Evolutionary conservation across 148 eudicot species (phyloP).

Genomic region (Heliamphora exappendiculata): DNA sequence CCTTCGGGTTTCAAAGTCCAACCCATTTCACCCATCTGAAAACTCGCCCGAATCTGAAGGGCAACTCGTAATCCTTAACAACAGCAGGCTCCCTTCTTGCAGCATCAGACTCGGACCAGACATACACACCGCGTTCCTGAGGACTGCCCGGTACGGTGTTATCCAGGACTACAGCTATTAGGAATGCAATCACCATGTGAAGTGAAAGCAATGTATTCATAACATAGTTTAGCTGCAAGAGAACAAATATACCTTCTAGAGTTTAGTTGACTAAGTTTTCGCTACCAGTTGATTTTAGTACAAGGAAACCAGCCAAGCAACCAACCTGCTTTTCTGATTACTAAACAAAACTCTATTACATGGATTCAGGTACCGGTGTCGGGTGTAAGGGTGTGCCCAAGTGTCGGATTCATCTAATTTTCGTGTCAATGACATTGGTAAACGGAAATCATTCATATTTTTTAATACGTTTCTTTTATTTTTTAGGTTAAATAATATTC

Average conservation of each 20-base stretch:
- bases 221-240: conserved; percentile 78
- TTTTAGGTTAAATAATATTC: no score
- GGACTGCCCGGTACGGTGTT: conserved; percentile 90
- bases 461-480: no score
- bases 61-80: conserved; percentile 74
- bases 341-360: no score
- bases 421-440: no score
- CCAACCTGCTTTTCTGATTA: not conserved
- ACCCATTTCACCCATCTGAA: conserved; percentile 99
- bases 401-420: no score
- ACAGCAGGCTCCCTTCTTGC: conserved; percentile 90
- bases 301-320: not conserved
- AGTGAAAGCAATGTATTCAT: conserved; percentile 77
- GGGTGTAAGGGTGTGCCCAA: no score
- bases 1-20: conserved; percentile 41
- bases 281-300: not conserved
- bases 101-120: conserved; percentile 89
- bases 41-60: conserved; percentile 69
- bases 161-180: conserved; percentile 74
- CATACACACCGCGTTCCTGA: conserved; percentile 90
- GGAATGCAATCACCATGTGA: conserved; percentile 93
- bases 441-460: no score
- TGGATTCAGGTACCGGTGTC: no score
- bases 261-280: not conserved
- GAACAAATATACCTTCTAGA: not conserved